Conservation (phyloP, 2,329 filamentous ascomycete species). For the Verticillium longisporum region DNA sequence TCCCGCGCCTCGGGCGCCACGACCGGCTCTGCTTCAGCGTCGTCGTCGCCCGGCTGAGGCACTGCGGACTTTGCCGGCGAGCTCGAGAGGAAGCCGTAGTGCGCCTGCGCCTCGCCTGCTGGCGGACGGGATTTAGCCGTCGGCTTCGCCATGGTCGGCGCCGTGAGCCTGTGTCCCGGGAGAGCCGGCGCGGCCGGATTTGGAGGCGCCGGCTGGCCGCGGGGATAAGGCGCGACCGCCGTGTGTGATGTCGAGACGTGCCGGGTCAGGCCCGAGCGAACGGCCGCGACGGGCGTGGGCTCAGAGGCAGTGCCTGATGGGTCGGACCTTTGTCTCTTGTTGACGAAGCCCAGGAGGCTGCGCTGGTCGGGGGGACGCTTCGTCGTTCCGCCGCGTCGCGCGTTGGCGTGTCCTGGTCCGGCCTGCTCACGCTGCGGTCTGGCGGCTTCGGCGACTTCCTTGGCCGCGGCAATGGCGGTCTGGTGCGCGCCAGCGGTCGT, state of each 20-base stretch:
- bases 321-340: constrained; percentile 12
- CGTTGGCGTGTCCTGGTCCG: constrained; percentile 5
- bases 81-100: constrained; percentile 37
- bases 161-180: constrained; percentile 33
- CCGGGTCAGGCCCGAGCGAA: not conserved
- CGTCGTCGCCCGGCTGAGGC: constrained; percentile 14
- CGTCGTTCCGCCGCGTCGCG: constrained; percentile 18
- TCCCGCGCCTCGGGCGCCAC: constrained; percentile 23
- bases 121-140: constrained; percentile 18
- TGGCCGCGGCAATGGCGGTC: constrained; percentile 26
- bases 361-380: constrained; percentile 30
- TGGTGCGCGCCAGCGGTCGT: constrained; percentile 54
- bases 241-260: constrained; percentile 12
- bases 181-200: constrained; percentile 21
- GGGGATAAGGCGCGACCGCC: constrained; percentile 3
- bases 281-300: not conserved
- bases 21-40: constrained; percentile 11
- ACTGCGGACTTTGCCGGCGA: constrained; percentile 33
- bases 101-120: not conserved
- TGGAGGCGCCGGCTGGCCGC: constrained; percentile 9
- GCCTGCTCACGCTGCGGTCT: constrained; percentile 8
- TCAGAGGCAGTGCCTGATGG: not conserved
- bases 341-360: constrained; percentile 35
- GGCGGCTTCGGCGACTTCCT: constrained; percentile 12
- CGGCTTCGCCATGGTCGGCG: constrained; percentile 22